Conservation (phyloP, 2,329 filamentous ascomycete species). For the Escovopsis sp. region DNA sequence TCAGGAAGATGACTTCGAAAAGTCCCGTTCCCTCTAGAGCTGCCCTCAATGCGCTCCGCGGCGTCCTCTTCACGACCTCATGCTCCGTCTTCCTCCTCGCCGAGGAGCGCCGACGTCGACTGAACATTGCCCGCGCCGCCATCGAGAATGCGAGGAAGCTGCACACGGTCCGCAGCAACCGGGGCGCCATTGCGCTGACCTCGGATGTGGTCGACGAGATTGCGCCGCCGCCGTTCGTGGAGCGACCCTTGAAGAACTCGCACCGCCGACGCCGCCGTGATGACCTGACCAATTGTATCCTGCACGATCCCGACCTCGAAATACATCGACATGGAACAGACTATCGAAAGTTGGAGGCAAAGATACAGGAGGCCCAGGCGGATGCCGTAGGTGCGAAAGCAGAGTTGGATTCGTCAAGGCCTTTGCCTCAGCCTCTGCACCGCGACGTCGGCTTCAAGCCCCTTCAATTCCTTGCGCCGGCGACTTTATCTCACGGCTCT, state of each 20-base stretch:
- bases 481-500: not conserved
- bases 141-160: constrained; percentile 39
- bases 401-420: too few species aligned
- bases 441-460: not conserved
- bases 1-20: constrained; percentile 28
- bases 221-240: constrained; percentile 7
- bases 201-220: constrained; percentile 13
- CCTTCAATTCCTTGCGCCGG: not conserved
- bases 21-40: constrained; percentile 39
- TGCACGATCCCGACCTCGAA: not conserved
- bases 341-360: not conserved
- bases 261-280: constrained; percentile 16
- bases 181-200: constrained; percentile 15
- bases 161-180: constrained; percentile 23
- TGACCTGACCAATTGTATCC: not conserved
- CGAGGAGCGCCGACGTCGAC: constrained; percentile 41
- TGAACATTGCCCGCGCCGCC: constrained; percentile 34
- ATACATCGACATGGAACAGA: not conserved
- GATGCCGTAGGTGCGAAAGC: too few species aligned
- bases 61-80: constrained; percentile 41
- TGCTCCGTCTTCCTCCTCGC: constrained; percentile 40
- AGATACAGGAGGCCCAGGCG: not conserved
- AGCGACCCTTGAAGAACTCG: constrained; percentile 10
- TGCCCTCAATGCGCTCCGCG: constrained; percentile 39
- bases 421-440: not conserved